A percentile compares a stretch with the other conserved stretches of the same genome.
Conservation (phyloP, 768 basidiomycete genomes). For the Boletus insuetus region DNA sequence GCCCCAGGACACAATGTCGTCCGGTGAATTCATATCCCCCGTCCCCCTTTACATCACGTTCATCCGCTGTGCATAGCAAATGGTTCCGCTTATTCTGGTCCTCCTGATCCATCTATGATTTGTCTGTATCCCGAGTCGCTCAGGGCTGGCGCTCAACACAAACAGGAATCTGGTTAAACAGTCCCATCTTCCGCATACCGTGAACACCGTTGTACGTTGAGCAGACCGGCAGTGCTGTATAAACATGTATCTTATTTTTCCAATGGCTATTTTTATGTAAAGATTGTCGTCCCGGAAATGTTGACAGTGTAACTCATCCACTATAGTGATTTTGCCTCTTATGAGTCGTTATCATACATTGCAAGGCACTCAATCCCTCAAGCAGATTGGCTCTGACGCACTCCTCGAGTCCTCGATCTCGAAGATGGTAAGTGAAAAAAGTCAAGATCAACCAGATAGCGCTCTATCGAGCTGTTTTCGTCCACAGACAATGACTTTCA, state of each 20-base stretch:
- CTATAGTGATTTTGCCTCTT: slow-evolving; percentile 26
- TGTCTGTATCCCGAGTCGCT: slow-evolving; percentile 1
- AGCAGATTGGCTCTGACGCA: slow-evolving; percentile 53
- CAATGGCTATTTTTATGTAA: no score
- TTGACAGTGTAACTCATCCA: not conserved
- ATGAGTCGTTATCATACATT: not conserved
- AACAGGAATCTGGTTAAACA: not conserved
- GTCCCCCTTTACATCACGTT: no score
- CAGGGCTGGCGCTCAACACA: not conserved
- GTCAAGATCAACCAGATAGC: not conserved
- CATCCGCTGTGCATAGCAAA: no score
- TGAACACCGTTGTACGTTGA: not conserved
- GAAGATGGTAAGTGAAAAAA: slow-evolving; percentile 58
- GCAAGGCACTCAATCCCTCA: slow-evolving; percentile 32
- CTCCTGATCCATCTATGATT: not conserved
- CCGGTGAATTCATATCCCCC: no score
- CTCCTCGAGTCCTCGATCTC: slow-evolving; percentile 59
- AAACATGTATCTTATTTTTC: no score
- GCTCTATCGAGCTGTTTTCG: not conserved
- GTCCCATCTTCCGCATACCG: not conserved
- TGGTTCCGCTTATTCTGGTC: no score
- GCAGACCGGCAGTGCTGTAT: no score
- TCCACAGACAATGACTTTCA: slow-evolving; percentile 74
- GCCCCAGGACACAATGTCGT: no score
- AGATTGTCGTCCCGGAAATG: no score